phyloP scores from a whole-genome alignment of 345 rosid species.

The Gossypium bickii region DNA sequence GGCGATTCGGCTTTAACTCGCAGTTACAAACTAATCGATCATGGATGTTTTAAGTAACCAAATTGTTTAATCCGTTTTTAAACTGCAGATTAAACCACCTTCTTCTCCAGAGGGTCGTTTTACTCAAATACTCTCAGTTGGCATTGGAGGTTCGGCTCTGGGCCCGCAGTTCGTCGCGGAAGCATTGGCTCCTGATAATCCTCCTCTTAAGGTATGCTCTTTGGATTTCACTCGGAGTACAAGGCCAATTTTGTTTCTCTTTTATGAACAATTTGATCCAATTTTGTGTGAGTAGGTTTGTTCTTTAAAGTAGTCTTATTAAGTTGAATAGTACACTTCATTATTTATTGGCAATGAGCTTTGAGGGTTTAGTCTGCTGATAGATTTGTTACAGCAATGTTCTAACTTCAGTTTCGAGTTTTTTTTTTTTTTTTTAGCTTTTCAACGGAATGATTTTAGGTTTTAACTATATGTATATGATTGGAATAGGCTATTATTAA shows the following conservation, averaged over 20 bases:
- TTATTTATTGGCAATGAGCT: constrained; percentile 3
- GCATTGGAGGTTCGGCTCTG: constrained; percentile 97
- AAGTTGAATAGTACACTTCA: not conserved
- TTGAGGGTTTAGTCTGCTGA: not conserved
- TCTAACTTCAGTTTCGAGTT: not conserved
- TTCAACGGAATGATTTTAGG: not conserved
- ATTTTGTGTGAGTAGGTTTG: not conserved
- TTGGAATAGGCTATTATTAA: constrained; percentile 3
- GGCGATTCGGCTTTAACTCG: not conserved
- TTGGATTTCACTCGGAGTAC: not conserved
- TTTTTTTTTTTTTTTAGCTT: not conserved
- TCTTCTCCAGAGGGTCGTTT: constrained; percentile 71
- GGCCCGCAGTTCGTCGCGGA: constrained; percentile 98
- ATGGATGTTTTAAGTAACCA: not conserved
- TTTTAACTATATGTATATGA: not conserved
- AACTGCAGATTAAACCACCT: constrained; percentile 77
- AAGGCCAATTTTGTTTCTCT: not conserved
- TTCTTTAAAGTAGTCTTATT: not conserved
- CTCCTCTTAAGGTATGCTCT: constrained; percentile 71
- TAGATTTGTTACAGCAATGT: not conserved
- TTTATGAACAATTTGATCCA: not conserved
- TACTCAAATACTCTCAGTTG: constrained; percentile 82
- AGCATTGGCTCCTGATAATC: constrained; percentile 97
- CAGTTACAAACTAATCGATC: not conserved
- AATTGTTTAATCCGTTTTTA: not conserved